A percentile compares a stretch with the other conserved stretches of the same genome.
These are phyloP conservation scores for Spinacia oleracea DNA, from an alignment of 179 eudicot species.

Conservation along the genomic window DNA sequence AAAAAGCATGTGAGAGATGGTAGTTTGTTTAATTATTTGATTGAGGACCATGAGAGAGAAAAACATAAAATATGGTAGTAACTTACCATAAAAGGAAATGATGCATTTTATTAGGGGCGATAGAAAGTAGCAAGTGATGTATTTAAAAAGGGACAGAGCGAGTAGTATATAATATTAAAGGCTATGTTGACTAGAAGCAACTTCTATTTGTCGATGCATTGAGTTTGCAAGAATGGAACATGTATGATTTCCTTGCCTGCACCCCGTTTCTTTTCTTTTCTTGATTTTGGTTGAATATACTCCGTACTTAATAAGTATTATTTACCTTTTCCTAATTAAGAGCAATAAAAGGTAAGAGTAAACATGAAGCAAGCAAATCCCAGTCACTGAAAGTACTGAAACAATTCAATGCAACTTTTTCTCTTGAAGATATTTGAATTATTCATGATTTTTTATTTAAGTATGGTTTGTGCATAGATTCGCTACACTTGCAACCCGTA, in stretches of 20 bases:
- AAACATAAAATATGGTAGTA: too few species aligned
- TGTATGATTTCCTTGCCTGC: background rate
- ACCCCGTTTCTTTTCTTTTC: background rate
- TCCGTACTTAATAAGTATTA: background rate
- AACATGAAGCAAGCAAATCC: background rate
- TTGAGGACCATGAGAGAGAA: too few species aligned
- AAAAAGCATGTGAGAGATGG: too few species aligned
- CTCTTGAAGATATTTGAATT: background rate
- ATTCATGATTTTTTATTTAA: background rate
- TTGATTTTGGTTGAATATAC: background rate
- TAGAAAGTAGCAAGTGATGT: too few species aligned
- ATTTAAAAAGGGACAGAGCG: too few species aligned
- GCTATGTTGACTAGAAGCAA: too few species aligned
- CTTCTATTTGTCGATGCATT: too few species aligned
- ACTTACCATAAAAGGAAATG: too few species aligned
- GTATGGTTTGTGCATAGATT: constrained; percentile 49
- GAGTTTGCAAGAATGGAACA: background rate
- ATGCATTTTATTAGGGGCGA: too few species aligned
- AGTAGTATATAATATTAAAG: too few species aligned
- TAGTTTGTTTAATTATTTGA: too few species aligned
- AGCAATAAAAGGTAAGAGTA: background rate
- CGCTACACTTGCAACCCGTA: constrained; percentile 92
- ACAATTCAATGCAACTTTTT: background rate
- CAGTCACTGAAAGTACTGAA: background rate
- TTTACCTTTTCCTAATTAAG: background rate